phyloP scores from a whole-genome alignment of 257 asterid genomes.

The Solanum corneliomulleri region DNA sequence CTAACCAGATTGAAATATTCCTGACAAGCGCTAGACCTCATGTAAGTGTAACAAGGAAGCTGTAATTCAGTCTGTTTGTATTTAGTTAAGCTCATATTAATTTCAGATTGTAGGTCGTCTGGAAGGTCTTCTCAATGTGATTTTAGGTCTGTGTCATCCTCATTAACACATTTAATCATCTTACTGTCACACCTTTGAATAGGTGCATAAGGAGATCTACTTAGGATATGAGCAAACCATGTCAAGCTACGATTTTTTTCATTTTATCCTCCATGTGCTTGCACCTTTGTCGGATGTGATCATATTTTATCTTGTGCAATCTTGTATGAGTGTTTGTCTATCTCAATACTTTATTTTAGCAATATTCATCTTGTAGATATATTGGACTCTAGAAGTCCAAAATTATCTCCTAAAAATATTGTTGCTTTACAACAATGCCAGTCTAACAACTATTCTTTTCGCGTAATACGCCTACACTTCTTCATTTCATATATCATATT shows the following conservation, averaged over 20 bases:
- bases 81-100: not conserved
- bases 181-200: not conserved
- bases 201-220: not conserved
- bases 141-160: not conserved
- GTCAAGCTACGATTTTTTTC: not conserved
- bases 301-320: not conserved
- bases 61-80: not conserved
- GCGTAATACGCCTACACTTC: not conserved
- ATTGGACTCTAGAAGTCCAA: not conserved
- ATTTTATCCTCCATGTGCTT: not conserved
- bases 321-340: not conserved
- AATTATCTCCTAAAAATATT: not conserved
- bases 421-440: not conserved
- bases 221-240: not conserved
- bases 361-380: not conserved
- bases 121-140: not conserved
- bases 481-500: not conserved
- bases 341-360: not conserved
- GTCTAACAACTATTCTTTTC: not conserved
- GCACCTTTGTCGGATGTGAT: not conserved
- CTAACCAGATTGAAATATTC: not conserved
- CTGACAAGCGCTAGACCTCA: not conserved
- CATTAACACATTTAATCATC: not conserved
- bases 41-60: not conserved
- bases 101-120: not conserved